phyloP scores from a whole-genome alignment of 2,329 filamentous ascomycete genomes.

The Alternaria metachromatica region DNA sequence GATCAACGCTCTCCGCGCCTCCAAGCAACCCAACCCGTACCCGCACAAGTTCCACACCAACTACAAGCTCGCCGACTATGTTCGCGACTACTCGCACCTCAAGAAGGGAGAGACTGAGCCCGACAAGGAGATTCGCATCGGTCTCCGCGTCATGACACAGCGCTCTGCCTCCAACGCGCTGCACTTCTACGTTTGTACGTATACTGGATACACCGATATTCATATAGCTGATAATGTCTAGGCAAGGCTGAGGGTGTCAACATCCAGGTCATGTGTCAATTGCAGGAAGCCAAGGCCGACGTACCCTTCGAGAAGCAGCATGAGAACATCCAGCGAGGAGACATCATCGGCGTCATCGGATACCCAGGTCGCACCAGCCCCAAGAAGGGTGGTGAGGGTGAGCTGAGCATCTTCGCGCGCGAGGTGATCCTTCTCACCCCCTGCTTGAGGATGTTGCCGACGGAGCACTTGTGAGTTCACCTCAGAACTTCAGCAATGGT shows the following conservation, averaged over 20 bases:
- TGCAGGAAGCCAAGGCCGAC: slow-evolving; percentile 74
- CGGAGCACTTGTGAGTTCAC: slow-evolving; percentile 60
- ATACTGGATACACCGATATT: neutral
- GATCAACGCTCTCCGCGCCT: slow-evolving; percentile 77
- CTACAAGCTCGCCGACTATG: slow-evolving; percentile 81
- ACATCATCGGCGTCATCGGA: slow-evolving; percentile 88
- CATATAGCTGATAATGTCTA: slow-evolving; percentile 13
- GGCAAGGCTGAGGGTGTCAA: slow-evolving; percentile 75
- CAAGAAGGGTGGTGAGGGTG: slow-evolving; percentile 87
- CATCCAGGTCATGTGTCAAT: slow-evolving; percentile 91
- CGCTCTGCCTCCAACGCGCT: slow-evolving; percentile 31
- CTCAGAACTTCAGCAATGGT: neutral
- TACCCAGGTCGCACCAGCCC: slow-evolving; percentile 86
- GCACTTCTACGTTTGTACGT: slow-evolving; percentile 41
- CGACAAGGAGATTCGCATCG: slow-evolving; percentile 77
- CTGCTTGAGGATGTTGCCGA: slow-evolving; percentile 88
- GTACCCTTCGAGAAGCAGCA: slow-evolving; percentile 86
- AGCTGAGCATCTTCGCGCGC: slow-evolving; percentile 90
- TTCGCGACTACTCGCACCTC: slow-evolving; percentile 77
- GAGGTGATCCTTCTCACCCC: slow-evolving; percentile 87
- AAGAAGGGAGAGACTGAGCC: slow-evolving; percentile 86
- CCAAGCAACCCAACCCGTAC: slow-evolving; percentile 78
- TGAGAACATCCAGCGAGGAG: slow-evolving; percentile 84
- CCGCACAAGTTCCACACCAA: slow-evolving; percentile 92
- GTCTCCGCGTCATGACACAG: slow-evolving; percentile 77